Evolutionary conservation across 768 basidiomycete genomes (phyloP).

Genomic region (Amanita rimosa): DNA sequence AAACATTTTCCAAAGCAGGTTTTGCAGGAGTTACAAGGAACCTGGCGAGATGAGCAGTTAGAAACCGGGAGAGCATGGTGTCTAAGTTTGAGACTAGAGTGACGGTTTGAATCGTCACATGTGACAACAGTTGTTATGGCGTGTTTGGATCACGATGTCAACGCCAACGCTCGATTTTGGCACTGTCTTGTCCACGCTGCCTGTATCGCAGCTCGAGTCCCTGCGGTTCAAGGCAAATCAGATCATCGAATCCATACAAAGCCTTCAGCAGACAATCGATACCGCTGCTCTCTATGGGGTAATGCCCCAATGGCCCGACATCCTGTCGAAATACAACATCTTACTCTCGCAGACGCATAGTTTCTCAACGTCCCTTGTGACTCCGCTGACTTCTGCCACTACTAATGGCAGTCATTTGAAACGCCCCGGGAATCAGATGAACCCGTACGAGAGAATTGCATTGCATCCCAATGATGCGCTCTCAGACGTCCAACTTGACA

Average conservation of each 20-base stretch:
- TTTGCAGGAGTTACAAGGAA: background rate
- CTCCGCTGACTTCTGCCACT: constrained; percentile 19
- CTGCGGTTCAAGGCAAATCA: constrained; percentile 67
- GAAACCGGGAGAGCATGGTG: background rate
- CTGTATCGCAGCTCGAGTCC: constrained; percentile 64
- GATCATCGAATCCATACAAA: constrained; percentile 67
- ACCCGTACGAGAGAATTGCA: constrained; percentile 54
- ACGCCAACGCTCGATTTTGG: constrained; percentile 9
- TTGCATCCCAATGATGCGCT: constrained; percentile 51
- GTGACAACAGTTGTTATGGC: background rate
- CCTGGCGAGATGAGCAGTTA: background rate
- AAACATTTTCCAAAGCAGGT: background rate
- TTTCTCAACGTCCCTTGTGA: constrained; percentile 53
- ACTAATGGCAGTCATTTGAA: constrained; percentile 2
- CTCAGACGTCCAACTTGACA: constrained; percentile 59
- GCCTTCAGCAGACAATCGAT: constrained; percentile 54
- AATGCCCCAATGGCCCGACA: constrained; percentile 83
- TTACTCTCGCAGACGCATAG: constrained; percentile 75
- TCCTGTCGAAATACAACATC: constrained; percentile 78
- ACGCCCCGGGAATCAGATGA: constrained; percentile 15
- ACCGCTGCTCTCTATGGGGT: constrained; percentile 36
- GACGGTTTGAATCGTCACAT: too few species aligned
- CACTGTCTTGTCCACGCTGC: constrained; percentile 23
- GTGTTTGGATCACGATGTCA: background rate
- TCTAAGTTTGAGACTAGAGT: background rate